A percentile compares a stretch with the other conserved stretches of the same genome.
Conservation (phyloP, 116 monocot species). For the Posidonia oceanica region DNA sequence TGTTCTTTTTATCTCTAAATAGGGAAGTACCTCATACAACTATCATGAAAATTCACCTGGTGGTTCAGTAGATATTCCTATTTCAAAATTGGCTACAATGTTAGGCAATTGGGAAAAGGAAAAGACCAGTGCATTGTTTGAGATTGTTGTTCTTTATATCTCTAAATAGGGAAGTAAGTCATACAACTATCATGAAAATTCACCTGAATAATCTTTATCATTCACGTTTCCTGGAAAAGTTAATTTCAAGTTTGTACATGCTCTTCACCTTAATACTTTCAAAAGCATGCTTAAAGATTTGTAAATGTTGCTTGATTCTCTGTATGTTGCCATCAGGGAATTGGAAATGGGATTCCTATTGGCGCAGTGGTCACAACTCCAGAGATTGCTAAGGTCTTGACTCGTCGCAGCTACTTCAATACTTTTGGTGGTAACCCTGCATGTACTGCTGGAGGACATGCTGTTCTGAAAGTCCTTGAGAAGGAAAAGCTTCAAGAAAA, state of each 20-base stretch:
- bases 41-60: too few relatives aligned
- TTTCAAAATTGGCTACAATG: not conserved
- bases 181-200: too few relatives aligned
- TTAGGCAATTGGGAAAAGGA: too few relatives aligned
- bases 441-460: slow-evolving; percentile 78
- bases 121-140: too few relatives aligned
- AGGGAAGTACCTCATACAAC: too few relatives aligned
- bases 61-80: too few relatives aligned
- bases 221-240: too few relatives aligned
- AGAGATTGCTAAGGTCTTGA: slow-evolving; percentile 76
- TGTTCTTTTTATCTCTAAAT: too few relatives aligned
- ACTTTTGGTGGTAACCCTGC: slow-evolving; percentile 95
- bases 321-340: slow-evolving; percentile 37
- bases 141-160: too few relatives aligned
- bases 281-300: not conserved
- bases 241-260: too few relatives aligned
- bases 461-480: slow-evolving; percentile 75
- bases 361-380: slow-evolving; percentile 92
- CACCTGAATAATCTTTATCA: too few relatives aligned
- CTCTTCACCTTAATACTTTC: not conserved
- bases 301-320: not conserved
- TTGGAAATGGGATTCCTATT: slow-evolving; percentile 89
- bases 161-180: too few relatives aligned
- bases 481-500: slow-evolving; percentile 86
- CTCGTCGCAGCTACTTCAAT: slow-evolving; percentile 82